Evolutionary conservation across 2,329 filamentous ascomycete genomes (phyloP).

Genomic region (Dothideomycetes sp.): DNA sequence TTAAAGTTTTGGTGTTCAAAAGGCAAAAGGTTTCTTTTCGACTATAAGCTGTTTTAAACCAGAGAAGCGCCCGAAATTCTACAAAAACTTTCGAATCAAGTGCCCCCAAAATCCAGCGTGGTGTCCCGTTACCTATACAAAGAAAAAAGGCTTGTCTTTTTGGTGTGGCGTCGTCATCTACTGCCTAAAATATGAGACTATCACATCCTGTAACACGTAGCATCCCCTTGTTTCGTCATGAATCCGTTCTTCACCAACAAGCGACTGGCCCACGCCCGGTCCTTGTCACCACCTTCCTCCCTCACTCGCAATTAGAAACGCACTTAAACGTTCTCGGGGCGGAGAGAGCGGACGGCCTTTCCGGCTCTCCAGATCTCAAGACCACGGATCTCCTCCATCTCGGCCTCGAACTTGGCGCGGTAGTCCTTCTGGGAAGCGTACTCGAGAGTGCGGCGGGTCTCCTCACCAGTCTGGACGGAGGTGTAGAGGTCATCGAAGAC

Average conservation of each 20-base stretch:
- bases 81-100: no score
- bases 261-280: no score
- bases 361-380: conserved; percentile 99
- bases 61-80: no score
- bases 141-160: background rate
- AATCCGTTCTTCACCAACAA: background rate
- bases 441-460: conserved; percentile 93
- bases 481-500: conserved; percentile 97
- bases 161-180: background rate
- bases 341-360: conserved; percentile 69
- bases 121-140: background rate
- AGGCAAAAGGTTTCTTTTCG: no score
- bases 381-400: conserved; percentile 97
- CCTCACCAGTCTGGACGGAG: conserved; percentile 77
- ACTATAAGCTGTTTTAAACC: no score
- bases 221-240: background rate
- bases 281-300: no score
- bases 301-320: no score
- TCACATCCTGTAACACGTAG: background rate
- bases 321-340: conserved; percentile 25
- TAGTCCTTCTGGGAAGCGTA: conserved; percentile 96
- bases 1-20: no score
- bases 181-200: background rate
- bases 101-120: background rate
- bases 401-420: conserved; percentile 91